These are phyloP conservation scores for Phoenix roebelenii DNA, from an alignment of 176 grass and related monocot genomes.

Conservation along the genomic window DNA sequence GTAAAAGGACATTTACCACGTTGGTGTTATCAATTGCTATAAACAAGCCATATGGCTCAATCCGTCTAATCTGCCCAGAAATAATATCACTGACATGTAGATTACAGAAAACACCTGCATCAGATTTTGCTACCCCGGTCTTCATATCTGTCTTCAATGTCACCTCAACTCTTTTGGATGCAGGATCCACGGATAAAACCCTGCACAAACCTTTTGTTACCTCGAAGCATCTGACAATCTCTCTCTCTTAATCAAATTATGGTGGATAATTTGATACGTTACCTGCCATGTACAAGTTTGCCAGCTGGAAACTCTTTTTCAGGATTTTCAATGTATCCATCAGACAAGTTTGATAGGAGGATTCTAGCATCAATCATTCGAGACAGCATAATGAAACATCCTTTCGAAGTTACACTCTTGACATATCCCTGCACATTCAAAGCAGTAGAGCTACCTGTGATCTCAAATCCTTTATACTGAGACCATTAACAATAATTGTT, in stretches of 20 bases:
- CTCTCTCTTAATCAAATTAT: constrained; percentile 1
- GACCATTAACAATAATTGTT: no score
- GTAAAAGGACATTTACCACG: constrained; percentile 37
- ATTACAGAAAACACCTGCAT: constrained; percentile 37
- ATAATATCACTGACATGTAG: constrained; percentile 59
- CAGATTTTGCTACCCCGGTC: constrained; percentile 31
- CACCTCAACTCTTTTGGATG: constrained; percentile 69
- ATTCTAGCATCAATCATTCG: constrained; percentile 68
- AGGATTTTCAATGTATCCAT: constrained; percentile 77
- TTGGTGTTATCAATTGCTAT: constrained; percentile 53
- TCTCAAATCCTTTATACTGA: no score
- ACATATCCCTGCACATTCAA: constrained; percentile 65
- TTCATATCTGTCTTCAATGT: constrained; percentile 47
- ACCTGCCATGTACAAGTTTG: constrained; percentile 84
- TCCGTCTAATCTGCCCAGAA: constrained; percentile 66
- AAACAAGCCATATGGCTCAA: constrained; percentile 83
- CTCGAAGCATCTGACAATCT: no score
- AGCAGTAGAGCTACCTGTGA: not conserved
- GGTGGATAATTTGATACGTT: constrained; percentile 6
- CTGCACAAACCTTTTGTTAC: constrained; percentile 26
- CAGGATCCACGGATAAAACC: constrained; percentile 51
- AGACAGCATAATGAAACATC: constrained; percentile 92
- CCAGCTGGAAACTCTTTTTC: constrained; percentile 73
- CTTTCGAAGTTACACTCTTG: constrained; percentile 77
- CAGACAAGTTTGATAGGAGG: constrained; percentile 71